Evolutionary conservation across 1,284 basidiomycete species (phyloP), one percentile per base, ranked within the genome.

Genomic region (Wallemia ichthyophaga): DNA sequence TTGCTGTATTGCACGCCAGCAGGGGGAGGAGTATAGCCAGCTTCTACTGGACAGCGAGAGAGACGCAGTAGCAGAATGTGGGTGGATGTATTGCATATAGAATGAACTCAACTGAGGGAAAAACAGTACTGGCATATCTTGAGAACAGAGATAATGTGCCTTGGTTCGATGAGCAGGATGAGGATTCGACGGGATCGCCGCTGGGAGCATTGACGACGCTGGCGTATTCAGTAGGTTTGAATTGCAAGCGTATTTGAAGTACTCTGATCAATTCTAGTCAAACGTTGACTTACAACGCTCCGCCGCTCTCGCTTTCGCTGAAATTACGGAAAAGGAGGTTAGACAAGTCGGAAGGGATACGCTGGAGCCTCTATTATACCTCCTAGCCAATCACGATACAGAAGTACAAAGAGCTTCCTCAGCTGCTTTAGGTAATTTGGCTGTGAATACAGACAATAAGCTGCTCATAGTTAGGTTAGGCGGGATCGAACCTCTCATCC

Each of bases 321-420:
- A 99, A 71, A 99, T 98, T 64, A 99, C 94, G 21, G 94, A 99
- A 75, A 98, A 98, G 74, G 94, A 99, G 72, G 92, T 98, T 59
- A 79, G 91, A 58, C 87, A 89, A 61, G 94, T 99, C 21, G 88
- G 86, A 17, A 77, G 94, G 63, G 94, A 98, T 71, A 99, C 94
- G 3, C 78, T 99, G 65, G 94, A 99, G 71, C 94, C 94, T 58
- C 91, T 99, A 64, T 80, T 98, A 63, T 99, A 95, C 73, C 79
- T 99, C 61, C 77, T 99, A 63, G 87, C 88, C 67, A 92, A 86
- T 68, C 94, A 98, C 71, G 94, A 99, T 71, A 89, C 87, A 58
- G 94, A 99, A 72, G 94, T 98, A 53, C 94, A 99, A 73, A 79
- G 94, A 65, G 94, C 94, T 57, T 91, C 92, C 57, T 92, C 86